Base-by-base conservation (phyloP, 2,329 filamentous ascomycete species). In the Acrocalymma vagum region DNA sequence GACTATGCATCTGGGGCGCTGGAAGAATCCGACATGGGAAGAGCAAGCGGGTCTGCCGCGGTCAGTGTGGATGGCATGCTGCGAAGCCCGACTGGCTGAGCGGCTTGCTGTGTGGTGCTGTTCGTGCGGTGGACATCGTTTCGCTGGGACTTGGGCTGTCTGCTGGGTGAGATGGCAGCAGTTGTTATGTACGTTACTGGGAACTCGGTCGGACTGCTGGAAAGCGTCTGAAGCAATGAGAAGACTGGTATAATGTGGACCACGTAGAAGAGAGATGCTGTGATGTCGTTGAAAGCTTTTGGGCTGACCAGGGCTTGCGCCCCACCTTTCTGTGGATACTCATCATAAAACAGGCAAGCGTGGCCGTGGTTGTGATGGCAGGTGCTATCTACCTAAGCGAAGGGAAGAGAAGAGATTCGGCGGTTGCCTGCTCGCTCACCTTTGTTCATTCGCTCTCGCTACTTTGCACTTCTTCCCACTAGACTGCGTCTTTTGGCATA, bases 21-120 rank as follows among this genome's bases (percentile, higher is more conserved):
- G 51, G 56, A 56, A 45, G 49, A 57, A 61, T 56, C 51, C 53
- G 57, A 63, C 36, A 58, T 50, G 63, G 64, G 64, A 63, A 66
- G 64, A 58, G 63, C 62, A 60, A 61, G 50, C 51, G 55, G 51
- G 29, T 53, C 45, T 53, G 43, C 55, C 51, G 52, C 49, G 34
- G 33, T 43, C 41, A 48, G 44, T 45, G 41, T 45, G 29, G 30
- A 43, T 38, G 33, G 49, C 28, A 27, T 41, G 21, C 39, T 38
- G 45, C 38, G 38, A n/a, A 36, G 36, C 51, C 56, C 51, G 45
- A 30, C 23, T 22, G 36, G 47, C 52, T 51, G 42, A 42, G 42
- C 40, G 42, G 40, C 45, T n/a, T 40, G 38, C 37, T 35, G 38
- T 45, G 39, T 40, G 44, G 21, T 45, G 49, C 38, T 33, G 35